Conservation (phyloP, 2,329 filamentous ascomycete genomes). For the Hypoxylon sp. region DNA sequence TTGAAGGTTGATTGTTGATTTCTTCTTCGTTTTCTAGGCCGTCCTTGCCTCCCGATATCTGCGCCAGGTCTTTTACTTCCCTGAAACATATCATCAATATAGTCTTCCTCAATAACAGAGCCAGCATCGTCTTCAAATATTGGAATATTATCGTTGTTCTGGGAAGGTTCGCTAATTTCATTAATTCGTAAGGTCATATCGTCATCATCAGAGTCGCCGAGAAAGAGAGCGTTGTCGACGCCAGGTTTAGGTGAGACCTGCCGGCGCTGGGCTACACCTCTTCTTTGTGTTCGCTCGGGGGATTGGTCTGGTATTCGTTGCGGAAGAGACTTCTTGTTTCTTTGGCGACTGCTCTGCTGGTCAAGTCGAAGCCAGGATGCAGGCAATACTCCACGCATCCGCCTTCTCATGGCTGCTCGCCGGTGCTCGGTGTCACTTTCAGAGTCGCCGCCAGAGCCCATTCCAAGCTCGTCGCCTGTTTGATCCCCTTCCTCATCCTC, state of each 20-base stretch:
- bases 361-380: conserved; percentile 73
- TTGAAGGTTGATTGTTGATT: conserved; percentile 44
- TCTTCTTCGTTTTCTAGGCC: conserved; percentile 44
- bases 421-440: conserved; percentile 51
- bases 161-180: conserved; percentile 16
- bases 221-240: conserved; percentile 49
- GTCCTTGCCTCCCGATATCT: conserved; percentile 35
- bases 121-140: conserved; percentile 48
- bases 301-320: conserved; percentile 47
- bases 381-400: conserved; percentile 68
- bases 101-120: conserved; percentile 59
- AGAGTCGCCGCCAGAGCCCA: conserved; percentile 38
- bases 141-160: conserved; percentile 17
- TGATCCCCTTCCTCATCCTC: conserved; percentile 32
- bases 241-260: conserved; percentile 44
- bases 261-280: conserved; percentile 60
- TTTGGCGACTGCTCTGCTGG: conserved; percentile 52
- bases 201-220: conserved; percentile 57
- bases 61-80: conserved; percentile 52
- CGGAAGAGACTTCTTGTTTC: conserved; percentile 41
- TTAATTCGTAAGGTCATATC: conserved; percentile 38
- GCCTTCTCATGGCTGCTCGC: conserved; percentile 48
- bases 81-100: conserved; percentile 60
- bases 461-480: conserved; percentile 22
- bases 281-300: conserved; percentile 50